Evolutionary conservation across 768 basidiomycete species (phyloP), one percentile per base, ranked within the genome.

Genomic region (Galerina marginata): DNA sequence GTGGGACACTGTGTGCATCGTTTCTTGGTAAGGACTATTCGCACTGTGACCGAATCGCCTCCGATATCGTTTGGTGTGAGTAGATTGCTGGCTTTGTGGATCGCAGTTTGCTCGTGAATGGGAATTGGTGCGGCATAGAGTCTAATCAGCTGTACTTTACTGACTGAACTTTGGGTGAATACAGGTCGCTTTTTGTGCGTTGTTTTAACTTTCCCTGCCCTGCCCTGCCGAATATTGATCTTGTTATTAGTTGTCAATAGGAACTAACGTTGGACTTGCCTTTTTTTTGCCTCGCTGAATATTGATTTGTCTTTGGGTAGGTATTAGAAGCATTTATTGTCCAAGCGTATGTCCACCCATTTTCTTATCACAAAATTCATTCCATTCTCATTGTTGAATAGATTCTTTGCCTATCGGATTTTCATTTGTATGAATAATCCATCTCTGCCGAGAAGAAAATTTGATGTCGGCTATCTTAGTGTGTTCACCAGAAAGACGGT

Each of bases 1-100:
- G 80, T 81, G 75, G 77, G 78, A 49, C 77, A 81, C 63, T 63
- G 75, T 1, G 65, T 81, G 58, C 75, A 82, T 65, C 64, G 72
- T 55, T 82, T 81, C 61, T 75, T 82, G 47, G 81, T 83, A 64
- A 38, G 73, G 40, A n/a, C 20, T 36, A 20, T 26, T n/a, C 25
- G 46, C n/a, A 38, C 16, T 11, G 29, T 15, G 14, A 20, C 14
- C 1, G 20, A 39, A n/a, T 36, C 6, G n/a, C 15, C 23, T n/a
- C 26, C 16, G 7, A 40, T n/a, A 25, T 14, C 25, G 9, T 38
- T 53, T 7, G 26, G 9, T 40, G 6, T 11, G 25, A 49, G 14
- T 16, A 82, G 81, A 74, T 83, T 11, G 61, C 65, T n/a, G 78
- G 74, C 45, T 82, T 76, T 56, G 72, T 72, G 14, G 66, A 77